A percentile compares a stretch with the other conserved stretches of the same genome.
These are phyloP conservation scores for Thalassiosira mediterranea DNA, from an alignment of 352 stramenopile species.

Conservation along the genomic window DNA sequence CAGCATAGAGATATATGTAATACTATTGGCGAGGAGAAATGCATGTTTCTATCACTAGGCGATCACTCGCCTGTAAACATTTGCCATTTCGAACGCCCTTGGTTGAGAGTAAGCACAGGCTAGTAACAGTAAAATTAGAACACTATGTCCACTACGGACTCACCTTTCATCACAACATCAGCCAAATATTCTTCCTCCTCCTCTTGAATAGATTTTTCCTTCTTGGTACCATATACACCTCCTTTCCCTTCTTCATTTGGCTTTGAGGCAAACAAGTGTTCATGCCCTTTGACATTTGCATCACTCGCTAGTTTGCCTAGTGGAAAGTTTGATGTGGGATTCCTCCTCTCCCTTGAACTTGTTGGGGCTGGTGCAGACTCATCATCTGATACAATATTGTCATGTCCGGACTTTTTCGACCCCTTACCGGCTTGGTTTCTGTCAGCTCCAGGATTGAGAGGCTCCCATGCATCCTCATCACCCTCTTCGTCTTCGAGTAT, in stretches of 20 bases:
- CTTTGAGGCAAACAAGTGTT: slow-evolving; percentile 22
- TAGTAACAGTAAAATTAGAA: neutral
- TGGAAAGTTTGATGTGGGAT: slow-evolving; percentile 5
- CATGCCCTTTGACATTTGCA: slow-evolving; percentile 10
- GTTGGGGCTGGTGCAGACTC: slow-evolving; percentile 13
- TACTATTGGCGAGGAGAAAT: no score
- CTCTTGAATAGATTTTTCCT: slow-evolving; percentile 22
- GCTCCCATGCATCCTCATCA: slow-evolving; percentile 46
- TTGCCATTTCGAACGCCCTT: slow-evolving; percentile 48
- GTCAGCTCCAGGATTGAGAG: slow-evolving; percentile 14
- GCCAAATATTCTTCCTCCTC: slow-evolving; percentile 51
- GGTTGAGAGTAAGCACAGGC: slow-evolving; percentile 1
- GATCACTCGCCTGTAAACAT: slow-evolving; percentile 34
- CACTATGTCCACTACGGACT: neutral
- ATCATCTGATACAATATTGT: slow-evolving; percentile 48
- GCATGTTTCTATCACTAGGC: no score
- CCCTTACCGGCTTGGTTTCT: neutral
- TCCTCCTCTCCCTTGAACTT: neutral
- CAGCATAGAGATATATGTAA: no score
- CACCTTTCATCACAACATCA: slow-evolving; percentile 63
- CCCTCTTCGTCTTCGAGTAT: slow-evolving; percentile 48
- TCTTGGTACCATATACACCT: neutral
- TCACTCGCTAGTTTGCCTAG: slow-evolving; percentile 24
- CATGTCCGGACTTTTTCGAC: slow-evolving; percentile 4
- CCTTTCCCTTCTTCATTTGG: slow-evolving; percentile 11